A percentile compares a stretch with the other conserved stretches of the same genome.
These are phyloP conservation scores for Polysphondylium violaceum DNA, from an alignment of 78 protist genomes.

Conservation along the genomic window DNA sequence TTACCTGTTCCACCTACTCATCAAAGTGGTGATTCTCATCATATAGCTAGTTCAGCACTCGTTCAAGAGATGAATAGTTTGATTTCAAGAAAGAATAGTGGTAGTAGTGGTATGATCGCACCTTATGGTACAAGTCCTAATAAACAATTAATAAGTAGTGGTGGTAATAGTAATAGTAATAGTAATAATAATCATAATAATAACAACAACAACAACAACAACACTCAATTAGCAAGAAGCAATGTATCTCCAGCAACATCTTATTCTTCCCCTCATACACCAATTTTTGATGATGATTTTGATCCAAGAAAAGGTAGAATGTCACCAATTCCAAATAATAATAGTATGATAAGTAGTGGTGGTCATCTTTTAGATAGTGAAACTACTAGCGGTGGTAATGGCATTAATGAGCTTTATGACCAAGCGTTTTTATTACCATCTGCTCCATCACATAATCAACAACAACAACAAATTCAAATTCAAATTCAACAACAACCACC, in stretches of 20 bases:
- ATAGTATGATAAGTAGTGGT: too few species aligned
- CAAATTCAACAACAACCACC: too few species aligned
- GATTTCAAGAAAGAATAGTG: not conserved
- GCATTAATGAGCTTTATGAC: not conserved
- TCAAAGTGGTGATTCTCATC: not conserved
- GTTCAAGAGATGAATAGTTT: not conserved
- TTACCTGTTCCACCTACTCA: slow-evolving; percentile 25
- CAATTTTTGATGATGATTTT: slow-evolving; percentile 26
- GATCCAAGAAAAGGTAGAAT: slow-evolving; percentile 43
- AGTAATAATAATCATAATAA: not conserved
- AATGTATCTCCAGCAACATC: not conserved
- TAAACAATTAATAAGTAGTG: too few species aligned
- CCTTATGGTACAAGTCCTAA: too few species aligned
- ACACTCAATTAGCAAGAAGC: not conserved
- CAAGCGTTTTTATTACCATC: too few species aligned
- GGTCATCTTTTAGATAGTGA: not conserved
- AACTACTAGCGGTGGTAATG: not conserved
- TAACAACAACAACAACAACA: slow-evolving; percentile 11
- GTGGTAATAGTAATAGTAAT: too few species aligned
- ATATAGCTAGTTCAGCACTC: not conserved
- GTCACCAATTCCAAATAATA: slow-evolving; percentile 31
- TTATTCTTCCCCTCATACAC: slow-evolving; percentile 14
- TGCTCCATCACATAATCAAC: too few species aligned
- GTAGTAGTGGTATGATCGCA: too few species aligned
- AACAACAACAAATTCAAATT: too few species aligned